phyloP scores from a whole-genome alignment of 768 basidiomycete genomes.

The Clathrus columnatus region DNA sequence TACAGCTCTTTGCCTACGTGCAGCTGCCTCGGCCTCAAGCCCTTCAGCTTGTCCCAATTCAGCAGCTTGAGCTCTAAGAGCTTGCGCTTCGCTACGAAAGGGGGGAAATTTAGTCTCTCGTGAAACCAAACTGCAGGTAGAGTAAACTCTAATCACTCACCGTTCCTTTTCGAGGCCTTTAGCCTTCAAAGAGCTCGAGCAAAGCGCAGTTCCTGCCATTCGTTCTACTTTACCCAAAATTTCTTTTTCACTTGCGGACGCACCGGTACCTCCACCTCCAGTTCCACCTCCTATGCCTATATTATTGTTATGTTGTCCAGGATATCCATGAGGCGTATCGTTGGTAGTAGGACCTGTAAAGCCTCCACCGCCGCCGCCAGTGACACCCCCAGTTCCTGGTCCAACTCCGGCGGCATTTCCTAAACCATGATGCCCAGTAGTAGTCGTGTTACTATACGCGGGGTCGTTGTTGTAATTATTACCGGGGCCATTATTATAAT shows the following conservation, averaged over 20 bases:
- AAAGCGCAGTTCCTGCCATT: conserved; percentile 35
- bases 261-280: not conserved
- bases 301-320: not conserved
- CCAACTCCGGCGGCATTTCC: not conserved
- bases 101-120: not conserved
- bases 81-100: conserved; percentile 33
- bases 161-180: conserved; percentile 45
- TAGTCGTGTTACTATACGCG: not conserved
- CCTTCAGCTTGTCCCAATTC: conserved; percentile 48
- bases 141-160: conserved; percentile 18
- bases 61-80: conserved; percentile 34
- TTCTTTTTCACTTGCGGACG: conserved; percentile 20
- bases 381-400: not conserved
- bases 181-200: conserved; percentile 38
- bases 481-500: too few species aligned
- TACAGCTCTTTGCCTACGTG: conserved; percentile 44
- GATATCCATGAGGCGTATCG: not conserved
- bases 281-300: not conserved
- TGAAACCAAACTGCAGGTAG: not conserved
- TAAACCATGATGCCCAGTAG: not conserved
- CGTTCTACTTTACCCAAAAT: conserved; percentile 41
- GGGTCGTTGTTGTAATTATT: too few species aligned
- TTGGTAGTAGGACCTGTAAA: not conserved
- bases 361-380: not conserved
- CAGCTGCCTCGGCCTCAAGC: conserved; percentile 40